These are phyloP conservation scores for Hyphopichia khmerensis DNA, from an alignment of 1,139 yeast genomes.

Conservation along the genomic window DNA sequence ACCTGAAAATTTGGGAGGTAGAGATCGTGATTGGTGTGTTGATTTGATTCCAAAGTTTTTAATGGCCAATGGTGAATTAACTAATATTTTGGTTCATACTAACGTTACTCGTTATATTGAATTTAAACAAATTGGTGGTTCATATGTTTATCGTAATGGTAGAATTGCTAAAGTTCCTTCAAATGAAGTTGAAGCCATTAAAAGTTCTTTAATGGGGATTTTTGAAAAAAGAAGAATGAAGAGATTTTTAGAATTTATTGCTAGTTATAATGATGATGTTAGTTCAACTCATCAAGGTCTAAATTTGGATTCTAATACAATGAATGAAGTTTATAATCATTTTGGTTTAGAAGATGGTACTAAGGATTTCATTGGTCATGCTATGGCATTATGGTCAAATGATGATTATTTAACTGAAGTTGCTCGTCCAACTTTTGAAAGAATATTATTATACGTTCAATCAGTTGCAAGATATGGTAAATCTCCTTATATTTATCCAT, in stretches of 20 bases:
- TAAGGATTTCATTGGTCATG: slow-evolving; percentile 95
- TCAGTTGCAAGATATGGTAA: slow-evolving; percentile 95
- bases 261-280: slow-evolving; percentile 77
- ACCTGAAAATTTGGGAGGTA: slow-evolving; percentile 73
- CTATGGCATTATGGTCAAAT: slow-evolving; percentile 96
- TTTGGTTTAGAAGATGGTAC: slow-evolving; percentile 93
- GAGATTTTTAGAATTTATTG: slow-evolving; percentile 84
- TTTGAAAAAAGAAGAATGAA: slow-evolving; percentile 96
- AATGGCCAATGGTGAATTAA: slow-evolving; percentile 97
- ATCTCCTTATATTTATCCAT: slow-evolving; percentile 93
- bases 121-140: slow-evolving; percentile 92
- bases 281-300: slow-evolving; percentile 81
- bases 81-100: slow-evolving; percentile 91
- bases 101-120: slow-evolving; percentile 95
- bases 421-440: slow-evolving; percentile 87
- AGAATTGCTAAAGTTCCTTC: slow-evolving; percentile 95
- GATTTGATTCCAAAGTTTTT: slow-evolving; percentile 95
- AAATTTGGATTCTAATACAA: slow-evolving; percentile 82
- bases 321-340: slow-evolving; percentile 87
- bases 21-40: slow-evolving; percentile 97
- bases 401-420: slow-evolving; percentile 88
- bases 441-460: slow-evolving; percentile 81
- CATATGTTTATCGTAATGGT: slow-evolving; percentile 89
- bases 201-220: slow-evolving; percentile 90
- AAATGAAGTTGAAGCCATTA: slow-evolving; percentile 85